Evolutionary conservation across 306 rosid genomes (phyloP).

Genomic region (Trifolium fragiferum): DNA sequence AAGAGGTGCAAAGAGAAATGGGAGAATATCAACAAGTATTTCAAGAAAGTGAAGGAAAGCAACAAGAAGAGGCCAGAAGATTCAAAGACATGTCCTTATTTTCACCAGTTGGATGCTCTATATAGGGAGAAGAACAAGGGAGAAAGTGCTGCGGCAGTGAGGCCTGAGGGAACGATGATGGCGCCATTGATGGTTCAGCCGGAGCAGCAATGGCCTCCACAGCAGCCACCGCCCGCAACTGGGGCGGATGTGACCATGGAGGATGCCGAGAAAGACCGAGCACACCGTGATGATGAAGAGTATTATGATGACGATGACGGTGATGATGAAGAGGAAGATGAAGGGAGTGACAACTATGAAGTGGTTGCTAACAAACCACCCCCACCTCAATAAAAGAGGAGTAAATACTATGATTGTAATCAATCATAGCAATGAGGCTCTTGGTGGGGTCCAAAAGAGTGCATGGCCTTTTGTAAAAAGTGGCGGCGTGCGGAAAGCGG

Average conservation of each 20-base stretch:
- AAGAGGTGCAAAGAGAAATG: constrained; percentile 97
- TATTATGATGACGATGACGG: constrained; percentile 30
- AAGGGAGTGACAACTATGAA: constrained; percentile 60
- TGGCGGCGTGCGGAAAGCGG: not conserved
- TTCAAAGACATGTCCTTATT: constrained; percentile 92
- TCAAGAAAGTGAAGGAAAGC: constrained; percentile 94
- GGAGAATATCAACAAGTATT: constrained; percentile 98
- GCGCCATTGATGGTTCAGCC: constrained; percentile 84
- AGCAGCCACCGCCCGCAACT: not conserved
- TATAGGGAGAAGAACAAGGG: constrained; percentile 64
- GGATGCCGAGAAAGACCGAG: constrained; percentile 42
- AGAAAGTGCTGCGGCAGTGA: not conserved
- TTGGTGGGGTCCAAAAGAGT: not conserved
- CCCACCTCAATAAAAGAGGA: constrained; percentile 40
- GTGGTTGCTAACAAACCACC: constrained; percentile 72
- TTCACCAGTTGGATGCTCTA: constrained; percentile 70
- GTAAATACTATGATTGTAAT: no score
- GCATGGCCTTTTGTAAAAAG: constrained; percentile 36
- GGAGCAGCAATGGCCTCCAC: constrained; percentile 98
- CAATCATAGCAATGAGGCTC: no score
- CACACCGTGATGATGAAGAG: constrained; percentile 40
- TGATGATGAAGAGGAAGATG: constrained; percentile 54
- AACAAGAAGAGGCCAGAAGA: constrained; percentile 85
- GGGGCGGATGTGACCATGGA: constrained; percentile 41
- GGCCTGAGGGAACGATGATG: constrained; percentile 48